Base-by-base conservation (phyloP, 306 rosid species). In the Mucuna pruriens region DNA sequence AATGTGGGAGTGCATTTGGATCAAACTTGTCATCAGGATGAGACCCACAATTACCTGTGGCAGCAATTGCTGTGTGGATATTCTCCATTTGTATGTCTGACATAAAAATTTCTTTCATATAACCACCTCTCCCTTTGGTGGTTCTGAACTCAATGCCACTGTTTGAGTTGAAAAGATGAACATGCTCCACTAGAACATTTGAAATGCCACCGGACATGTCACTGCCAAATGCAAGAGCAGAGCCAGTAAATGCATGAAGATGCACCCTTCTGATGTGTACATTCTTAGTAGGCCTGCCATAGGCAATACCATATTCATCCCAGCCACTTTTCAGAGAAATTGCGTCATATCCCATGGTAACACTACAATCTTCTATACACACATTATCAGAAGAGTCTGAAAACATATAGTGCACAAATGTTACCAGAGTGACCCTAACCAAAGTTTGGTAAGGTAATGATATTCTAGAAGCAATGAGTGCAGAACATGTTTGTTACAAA, bases 141-240 rank as follows among this genome's bases (percentile, higher is more conserved):
- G 99, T 96, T 83, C 97, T 89, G 62, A 96, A 88, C 85, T 80
- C 91, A 34, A 96, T 71, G 51, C 94, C 98, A 42, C 85, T 80
- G 16, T 79, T 74, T 29, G 99, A 96, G 87, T 96, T 79, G 87
- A 75, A 52, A 11, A 96, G 13, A 78, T 84, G 89, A 88, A 86
- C 84, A 79, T 92, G 87, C 77, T 93, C 94, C 81, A 90, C 96
- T 12, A 80, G 82, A 80, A 91, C 97, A 63, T 85, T 72, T 34
- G 99, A 89, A 76, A 96, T 88, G 71, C 99, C 99, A 67, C 99
- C 98, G 17, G 98, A 93, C 99, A 96, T 96, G 71, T 93, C 94
- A 71, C 97, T 93, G 20, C 99, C 99, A 67, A 96, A 92, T 60
- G 99, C 97, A 85, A 96, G 75, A 68, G 94, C 86, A 78, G 98